These are phyloP conservation scores for Venturia oleaginea DNA, from an alignment of 2,329 filamentous ascomycete species.

Conservation along the genomic window DNA sequence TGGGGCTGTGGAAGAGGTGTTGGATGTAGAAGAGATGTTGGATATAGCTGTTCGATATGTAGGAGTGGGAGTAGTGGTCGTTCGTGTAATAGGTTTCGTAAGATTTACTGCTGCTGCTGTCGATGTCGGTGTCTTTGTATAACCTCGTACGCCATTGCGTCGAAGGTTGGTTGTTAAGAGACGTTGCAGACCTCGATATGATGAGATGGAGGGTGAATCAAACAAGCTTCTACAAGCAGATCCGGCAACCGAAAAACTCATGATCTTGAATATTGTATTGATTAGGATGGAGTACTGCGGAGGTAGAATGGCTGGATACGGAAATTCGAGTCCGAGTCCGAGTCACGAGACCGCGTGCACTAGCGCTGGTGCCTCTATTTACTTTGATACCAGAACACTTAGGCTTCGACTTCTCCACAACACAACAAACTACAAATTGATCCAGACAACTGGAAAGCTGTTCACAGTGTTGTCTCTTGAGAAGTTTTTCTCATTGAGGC, in stretches of 20 bases:
- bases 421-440: background rate
- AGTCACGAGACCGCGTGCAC: background rate
- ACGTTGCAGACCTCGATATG: background rate
- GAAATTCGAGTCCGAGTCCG: background rate
- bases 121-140: background rate
- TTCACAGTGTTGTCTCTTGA: background rate
- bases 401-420: background rate
- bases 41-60: background rate
- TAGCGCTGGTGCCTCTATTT: background rate
- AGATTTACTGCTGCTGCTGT: constrained; percentile 7
- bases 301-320: background rate
- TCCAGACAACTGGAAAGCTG: background rate
- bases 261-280: background rate
- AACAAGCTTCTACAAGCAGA: constrained; percentile 6
- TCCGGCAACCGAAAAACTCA: background rate
- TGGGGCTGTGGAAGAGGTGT: background rate
- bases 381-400: background rate
- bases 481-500: background rate
- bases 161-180: background rate
- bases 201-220: background rate
- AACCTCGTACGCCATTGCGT: background rate
- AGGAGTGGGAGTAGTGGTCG: background rate
- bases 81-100: constrained; percentile 8
- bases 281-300: background rate
- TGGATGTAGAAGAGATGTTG: background rate